Conservation (phyloP, 2,329 filamentous ascomycete genomes). For the Stagonosporopsis vannaccii region DNA sequence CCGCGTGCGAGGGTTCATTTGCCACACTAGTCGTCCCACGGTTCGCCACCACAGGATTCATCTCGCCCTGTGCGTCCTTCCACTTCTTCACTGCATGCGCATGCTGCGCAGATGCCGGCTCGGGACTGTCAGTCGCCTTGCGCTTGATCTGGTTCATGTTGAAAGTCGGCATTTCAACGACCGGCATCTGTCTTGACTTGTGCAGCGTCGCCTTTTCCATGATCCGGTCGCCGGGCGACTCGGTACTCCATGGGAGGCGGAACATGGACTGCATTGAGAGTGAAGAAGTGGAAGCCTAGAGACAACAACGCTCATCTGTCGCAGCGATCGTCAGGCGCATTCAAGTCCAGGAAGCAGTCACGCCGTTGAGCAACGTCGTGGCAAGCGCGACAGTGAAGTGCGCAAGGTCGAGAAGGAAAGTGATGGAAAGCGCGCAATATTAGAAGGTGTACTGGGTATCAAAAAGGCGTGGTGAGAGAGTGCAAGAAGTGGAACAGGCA, state of each 20-base stretch:
- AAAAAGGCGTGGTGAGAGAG: slow-evolving; percentile 41
- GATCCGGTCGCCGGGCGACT: slow-evolving; percentile 53
- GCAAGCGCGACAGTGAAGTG: slow-evolving; percentile 27
- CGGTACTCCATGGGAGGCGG: slow-evolving; percentile 58
- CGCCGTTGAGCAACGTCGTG: slow-evolving; percentile 44
- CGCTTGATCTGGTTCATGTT: slow-evolving; percentile 63
- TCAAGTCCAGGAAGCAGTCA: slow-evolving; percentile 33
- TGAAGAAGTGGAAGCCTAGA: slow-evolving; percentile 45
- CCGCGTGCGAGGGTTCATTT: slow-evolving; percentile 24
- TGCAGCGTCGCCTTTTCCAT: slow-evolving; percentile 52
- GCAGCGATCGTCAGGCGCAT: slow-evolving; percentile 44
- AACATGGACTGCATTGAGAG: slow-evolving; percentile 60
- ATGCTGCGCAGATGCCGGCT: slow-evolving; percentile 43
- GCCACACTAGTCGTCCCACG: slow-evolving; percentile 24
- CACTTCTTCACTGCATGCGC: slow-evolving; percentile 50
- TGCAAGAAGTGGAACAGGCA: slow-evolving; percentile 44
- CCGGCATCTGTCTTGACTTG: slow-evolving; percentile 53
- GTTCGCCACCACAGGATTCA: slow-evolving; percentile 32
- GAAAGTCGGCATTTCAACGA: slow-evolving; percentile 54
- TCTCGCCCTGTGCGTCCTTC: slow-evolving; percentile 46
- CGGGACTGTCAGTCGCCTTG: slow-evolving; percentile 61
- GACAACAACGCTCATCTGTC: slow-evolving; percentile 50
- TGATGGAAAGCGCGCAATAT: slow-evolving; percentile 31
- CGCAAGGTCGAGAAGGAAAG: slow-evolving; percentile 23
- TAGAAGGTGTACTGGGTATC: slow-evolving; percentile 43